These are phyloP conservation scores for Cryphonectria nitschkei DNA, from an alignment of 2,329 filamentous ascomycete species.

Conservation along the genomic window DNA sequence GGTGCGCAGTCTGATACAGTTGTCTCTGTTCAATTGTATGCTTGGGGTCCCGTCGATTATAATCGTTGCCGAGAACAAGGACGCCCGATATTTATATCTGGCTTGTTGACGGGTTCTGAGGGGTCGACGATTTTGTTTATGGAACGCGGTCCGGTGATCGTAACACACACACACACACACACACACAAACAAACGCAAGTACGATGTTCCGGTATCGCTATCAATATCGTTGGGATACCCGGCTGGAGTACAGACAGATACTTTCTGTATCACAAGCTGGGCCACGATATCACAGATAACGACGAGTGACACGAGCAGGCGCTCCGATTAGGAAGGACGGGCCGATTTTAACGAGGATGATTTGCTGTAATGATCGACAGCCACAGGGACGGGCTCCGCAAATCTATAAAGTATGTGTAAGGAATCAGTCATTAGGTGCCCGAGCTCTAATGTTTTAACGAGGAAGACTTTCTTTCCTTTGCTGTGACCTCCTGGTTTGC, in stretches of 20 bases:
- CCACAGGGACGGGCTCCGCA: neutral
- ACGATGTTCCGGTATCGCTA: slow-evolving; percentile 10
- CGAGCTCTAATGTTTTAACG: neutral
- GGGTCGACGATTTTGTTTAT: neutral
- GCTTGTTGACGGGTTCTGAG: neutral
- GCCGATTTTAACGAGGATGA: neutral
- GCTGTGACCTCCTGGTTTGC: neutral
- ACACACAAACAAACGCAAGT: neutral
- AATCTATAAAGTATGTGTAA: neutral
- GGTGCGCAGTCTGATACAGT: neutral
- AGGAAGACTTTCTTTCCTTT: neutral
- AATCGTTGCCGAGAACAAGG: neutral
- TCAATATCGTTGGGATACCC: neutral
- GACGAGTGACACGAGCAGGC: neutral
- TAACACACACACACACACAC: neutral
- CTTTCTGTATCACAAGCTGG: neutral
- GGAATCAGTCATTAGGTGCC: neutral
- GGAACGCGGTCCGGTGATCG: neutral
- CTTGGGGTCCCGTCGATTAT: neutral
- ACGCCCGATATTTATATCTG: neutral
- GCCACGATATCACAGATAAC: slow-evolving; percentile 2
- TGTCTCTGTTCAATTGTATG: neutral
- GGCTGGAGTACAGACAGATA: neutral
- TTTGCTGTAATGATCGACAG: neutral
- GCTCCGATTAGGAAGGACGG: slow-evolving; percentile 3